Evolutionary conservation across 2,329 filamentous ascomycete genomes (phyloP).

Genomic region (Fusarium euwallaceae): DNA sequence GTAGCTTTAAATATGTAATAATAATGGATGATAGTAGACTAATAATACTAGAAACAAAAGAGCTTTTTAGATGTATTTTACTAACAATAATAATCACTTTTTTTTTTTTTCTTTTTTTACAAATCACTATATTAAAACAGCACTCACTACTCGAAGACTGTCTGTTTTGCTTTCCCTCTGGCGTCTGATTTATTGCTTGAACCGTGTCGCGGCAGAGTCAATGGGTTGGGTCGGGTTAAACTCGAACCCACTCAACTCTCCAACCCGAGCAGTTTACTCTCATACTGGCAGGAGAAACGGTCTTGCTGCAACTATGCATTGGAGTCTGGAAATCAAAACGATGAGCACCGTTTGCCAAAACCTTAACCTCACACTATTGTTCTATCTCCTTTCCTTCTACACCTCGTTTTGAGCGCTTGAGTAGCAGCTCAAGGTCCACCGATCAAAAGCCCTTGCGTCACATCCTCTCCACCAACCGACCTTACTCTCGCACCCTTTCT

Average conservation of each 20-base stretch:
- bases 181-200: not conserved
- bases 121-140: not conserved
- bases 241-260: not conserved
- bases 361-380: not conserved
- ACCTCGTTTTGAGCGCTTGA: slow-evolving; percentile 10
- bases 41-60: not conserved
- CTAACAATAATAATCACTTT: not conserved
- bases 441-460: slow-evolving; percentile 38
- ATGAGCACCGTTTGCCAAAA: not conserved
- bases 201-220: not conserved
- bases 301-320: slow-evolving; percentile 24
- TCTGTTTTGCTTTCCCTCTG: not conserved
- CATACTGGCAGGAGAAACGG: slow-evolving; percentile 1
- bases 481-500: slow-evolving; percentile 25
- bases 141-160: not conserved
- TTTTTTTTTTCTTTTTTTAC: not conserved
- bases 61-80: not conserved
- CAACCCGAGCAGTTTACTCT: not conserved
- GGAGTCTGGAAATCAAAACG: not conserved
- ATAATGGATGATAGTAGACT: not conserved
- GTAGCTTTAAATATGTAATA: not conserved
- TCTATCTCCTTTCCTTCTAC: not conserved
- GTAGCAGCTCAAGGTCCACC: slow-evolving; percentile 25
- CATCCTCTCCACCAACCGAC: slow-evolving; percentile 33
- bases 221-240: not conserved